A percentile compares a stretch with the other conserved stretches of the same genome.
Evolutionary conservation across 2,329 filamentous ascomycete genomes (phyloP).

Genomic region (Venturia asperata): DNA sequence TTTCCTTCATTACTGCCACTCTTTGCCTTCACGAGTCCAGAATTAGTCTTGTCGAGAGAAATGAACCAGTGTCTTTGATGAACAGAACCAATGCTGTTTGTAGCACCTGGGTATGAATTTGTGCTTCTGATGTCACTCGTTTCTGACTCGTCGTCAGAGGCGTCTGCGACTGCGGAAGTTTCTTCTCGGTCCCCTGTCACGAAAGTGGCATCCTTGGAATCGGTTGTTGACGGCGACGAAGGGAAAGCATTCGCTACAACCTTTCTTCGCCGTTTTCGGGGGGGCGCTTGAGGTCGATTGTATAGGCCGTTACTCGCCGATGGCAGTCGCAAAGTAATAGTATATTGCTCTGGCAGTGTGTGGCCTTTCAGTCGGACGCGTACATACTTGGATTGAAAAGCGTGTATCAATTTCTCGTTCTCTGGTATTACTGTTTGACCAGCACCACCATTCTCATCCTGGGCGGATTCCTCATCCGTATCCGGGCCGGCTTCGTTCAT

Average conservation of each 20-base stretch:
- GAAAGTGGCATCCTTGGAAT: not conserved
- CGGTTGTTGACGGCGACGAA: not conserved
- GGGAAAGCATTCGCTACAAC: not conserved
- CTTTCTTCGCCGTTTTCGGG: not conserved
- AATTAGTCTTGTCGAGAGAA: constrained; percentile 52
- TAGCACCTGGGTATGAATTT: constrained; percentile 61
- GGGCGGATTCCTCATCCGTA: not conserved
- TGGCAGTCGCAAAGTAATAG: constrained; percentile 35
- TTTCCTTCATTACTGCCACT: constrained; percentile 19
- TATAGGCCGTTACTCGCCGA: constrained; percentile 27
- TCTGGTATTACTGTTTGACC: constrained; percentile 22
- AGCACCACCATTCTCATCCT: constrained; percentile 20
- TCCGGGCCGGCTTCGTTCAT: constrained; percentile 25
- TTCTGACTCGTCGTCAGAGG: constrained; percentile 18
- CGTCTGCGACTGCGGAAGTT: constrained; percentile 21
- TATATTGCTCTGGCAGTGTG: constrained; percentile 25
- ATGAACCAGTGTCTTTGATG: constrained; percentile 63
- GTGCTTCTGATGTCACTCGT: constrained; percentile 40
- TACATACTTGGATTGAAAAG: constrained; percentile 35
- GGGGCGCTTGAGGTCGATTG: constrained; percentile 25
- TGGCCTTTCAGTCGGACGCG: constrained; percentile 37
- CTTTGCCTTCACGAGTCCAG: constrained; percentile 45
- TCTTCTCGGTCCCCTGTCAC: not conserved
- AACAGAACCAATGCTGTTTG: constrained; percentile 58
- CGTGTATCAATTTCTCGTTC: constrained; percentile 33